Base-by-base conservation (phyloP, 257 asterid species). In the Pogostemon cablin region DNA sequence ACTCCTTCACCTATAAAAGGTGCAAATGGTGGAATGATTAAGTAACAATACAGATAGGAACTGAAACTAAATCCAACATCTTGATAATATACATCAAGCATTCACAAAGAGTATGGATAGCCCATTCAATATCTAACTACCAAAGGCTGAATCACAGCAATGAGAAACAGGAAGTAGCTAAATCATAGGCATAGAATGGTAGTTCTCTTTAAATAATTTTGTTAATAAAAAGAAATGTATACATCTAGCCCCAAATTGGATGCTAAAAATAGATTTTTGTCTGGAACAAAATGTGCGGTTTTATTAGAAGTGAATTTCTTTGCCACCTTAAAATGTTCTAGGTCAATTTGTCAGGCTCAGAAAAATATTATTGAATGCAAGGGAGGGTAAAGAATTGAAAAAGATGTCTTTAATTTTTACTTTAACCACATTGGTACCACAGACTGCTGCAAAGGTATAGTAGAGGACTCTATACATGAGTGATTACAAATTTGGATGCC, bases 1-100 rank as follows among this genome's bases (percentile, higher is more conserved):
- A 95, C 86, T 95, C 99, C 80, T 95, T 95, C 80, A 95, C 99
- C 99, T 95, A 77, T 81, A 83, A 78, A 71, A 68, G 69, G 42
- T 39, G 66, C 65, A 67, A 71, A 68, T 6, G 41, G 35, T 20
- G 7, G 50, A 48, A 65, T 69, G 62, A 67, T 64, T 58, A 72
- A 50, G 44, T 62, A 69, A 67, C 38, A 67, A 7, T 46, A 32
- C 4, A 55, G 11, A 69, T 52, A 43, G 48, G 55, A 50, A 58
- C n/a, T 7, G 37, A 66, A 77, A 38, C 73, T 40, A 49, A 72
- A 46, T 55, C 57, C 37, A 42, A 65, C 50, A 65, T 53, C 65
- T 60, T 50, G 72, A 42, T 56, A 10, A 44, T 68, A 75, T 11
- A 67, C 11, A 12, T 57, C 20, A 58, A 49, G 12, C 59, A 72